phyloP scores from a whole-genome alignment of 2,329 filamentous ascomycete species.

The Colletotrichum sp. region DNA sequence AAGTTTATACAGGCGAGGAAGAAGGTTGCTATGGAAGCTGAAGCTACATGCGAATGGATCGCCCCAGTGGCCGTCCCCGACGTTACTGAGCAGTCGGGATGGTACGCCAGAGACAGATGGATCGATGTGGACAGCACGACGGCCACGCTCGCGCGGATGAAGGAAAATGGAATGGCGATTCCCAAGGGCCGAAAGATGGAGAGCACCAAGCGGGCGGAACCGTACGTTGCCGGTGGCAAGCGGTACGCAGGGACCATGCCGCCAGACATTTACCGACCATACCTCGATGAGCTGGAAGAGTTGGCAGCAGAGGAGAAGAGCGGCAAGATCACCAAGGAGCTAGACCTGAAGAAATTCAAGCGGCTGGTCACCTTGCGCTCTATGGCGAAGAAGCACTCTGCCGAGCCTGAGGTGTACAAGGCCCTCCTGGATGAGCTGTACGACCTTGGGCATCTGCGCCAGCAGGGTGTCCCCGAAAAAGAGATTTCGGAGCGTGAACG shows the following conservation, averaged over 20 bases:
- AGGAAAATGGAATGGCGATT: constrained; percentile 40
- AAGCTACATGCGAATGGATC: constrained; percentile 64
- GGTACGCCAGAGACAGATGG: constrained; percentile 46
- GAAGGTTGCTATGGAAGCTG: constrained; percentile 62
- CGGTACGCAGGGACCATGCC: constrained; percentile 30
- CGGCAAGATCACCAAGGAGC: constrained; percentile 6
- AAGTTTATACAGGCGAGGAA: constrained; percentile 59
- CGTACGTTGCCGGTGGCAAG: constrained; percentile 25
- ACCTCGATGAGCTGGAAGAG: constrained; percentile 45
- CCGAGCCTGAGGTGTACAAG: constrained; percentile 24
- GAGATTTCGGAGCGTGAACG: constrained; percentile 33
- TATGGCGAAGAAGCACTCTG: constrained; percentile 19
- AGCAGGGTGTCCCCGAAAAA: constrained; percentile 10
- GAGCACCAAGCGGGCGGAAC: constrained; percentile 29
- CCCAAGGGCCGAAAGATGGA: constrained; percentile 50
- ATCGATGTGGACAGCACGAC: constrained; percentile 53
- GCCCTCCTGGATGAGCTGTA: constrained; percentile 39
- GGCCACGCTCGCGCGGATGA: constrained; percentile 51
- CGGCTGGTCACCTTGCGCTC: constrained; percentile 33
- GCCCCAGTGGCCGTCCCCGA: constrained; percentile 60
- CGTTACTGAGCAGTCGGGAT: constrained; percentile 10
- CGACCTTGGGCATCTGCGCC: constrained; percentile 25
- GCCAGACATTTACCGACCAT: constrained; percentile 41
- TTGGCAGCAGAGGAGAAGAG: constrained; percentile 33
- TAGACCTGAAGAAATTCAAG: not conserved